Conservation (phyloP, 352 stramenopile genomes). For the Globisporangium abappressorium region DNA sequence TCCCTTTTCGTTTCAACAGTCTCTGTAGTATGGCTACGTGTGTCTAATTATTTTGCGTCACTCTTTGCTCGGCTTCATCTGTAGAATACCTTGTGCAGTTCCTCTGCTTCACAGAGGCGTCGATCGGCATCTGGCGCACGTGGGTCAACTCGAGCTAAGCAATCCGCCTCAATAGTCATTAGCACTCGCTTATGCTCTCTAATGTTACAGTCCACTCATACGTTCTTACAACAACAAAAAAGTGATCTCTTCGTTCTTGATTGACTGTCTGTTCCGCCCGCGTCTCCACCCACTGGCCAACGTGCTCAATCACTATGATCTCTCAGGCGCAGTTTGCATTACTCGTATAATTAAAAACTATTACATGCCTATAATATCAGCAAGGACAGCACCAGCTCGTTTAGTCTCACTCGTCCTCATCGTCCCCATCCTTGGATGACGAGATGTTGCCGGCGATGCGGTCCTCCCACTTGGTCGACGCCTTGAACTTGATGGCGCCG, state of each 20-base stretch:
- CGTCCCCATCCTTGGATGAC: constrained; percentile 16
- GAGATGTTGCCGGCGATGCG: constrained; percentile 41
- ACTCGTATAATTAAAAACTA: not conserved
- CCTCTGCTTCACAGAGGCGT: constrained; percentile 65
- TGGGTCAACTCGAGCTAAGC: constrained; percentile 50
- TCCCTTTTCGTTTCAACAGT: not conserved
- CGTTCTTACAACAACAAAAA: too few species aligned
- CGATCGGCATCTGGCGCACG: constrained; percentile 67
- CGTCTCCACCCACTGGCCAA: too few species aligned
- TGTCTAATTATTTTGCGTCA: not conserved
- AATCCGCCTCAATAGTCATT: not conserved
- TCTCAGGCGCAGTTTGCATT: too few species aligned
- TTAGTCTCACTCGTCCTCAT: constrained; percentile 14
- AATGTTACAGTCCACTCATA: not conserved
- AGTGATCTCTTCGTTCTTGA: too few species aligned
- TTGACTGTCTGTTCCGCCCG: too few species aligned
- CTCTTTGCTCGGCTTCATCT: not conserved
- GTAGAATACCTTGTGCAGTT: constrained; percentile 69
- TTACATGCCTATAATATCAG: too few species aligned
- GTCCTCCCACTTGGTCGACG: constrained; percentile 31
- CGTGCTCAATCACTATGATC: too few species aligned
- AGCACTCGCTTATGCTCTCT: not conserved
- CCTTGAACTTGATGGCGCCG: constrained; percentile 50
- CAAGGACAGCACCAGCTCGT: too few species aligned
- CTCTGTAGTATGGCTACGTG: not conserved